phyloP scores from a whole-genome alignment of 139 green algal genomes.

The Micractinium conductrix region DNA sequence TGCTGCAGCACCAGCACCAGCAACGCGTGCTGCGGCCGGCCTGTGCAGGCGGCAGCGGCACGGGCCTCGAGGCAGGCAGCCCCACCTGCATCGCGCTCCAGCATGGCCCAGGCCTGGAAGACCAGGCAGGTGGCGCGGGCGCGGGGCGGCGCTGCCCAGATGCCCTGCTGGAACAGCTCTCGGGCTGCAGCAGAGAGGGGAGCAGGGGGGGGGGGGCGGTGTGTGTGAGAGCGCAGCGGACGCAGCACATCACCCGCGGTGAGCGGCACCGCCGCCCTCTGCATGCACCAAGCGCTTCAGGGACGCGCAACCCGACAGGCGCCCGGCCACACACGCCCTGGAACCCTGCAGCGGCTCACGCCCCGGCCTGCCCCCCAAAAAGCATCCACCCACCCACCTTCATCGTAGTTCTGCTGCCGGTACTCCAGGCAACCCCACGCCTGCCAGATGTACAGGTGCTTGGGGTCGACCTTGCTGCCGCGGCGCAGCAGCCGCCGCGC shows the following conservation, averaged over 20 bases:
- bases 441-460: slow-evolving; percentile 88
- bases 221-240: not conserved
- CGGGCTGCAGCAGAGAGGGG: slow-evolving; percentile 57
- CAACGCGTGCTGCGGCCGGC: no score
- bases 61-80: no score
- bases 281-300: no score
- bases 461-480: slow-evolving; percentile 68
- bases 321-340: no score
- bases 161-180: slow-evolving; percentile 93
- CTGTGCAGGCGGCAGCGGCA: no score
- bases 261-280: no score
- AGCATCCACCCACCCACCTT: not conserved
- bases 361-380: no score
- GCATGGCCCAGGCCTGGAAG: slow-evolving; percentile 92
- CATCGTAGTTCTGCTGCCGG: slow-evolving; percentile 65
- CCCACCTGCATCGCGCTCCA: slow-evolving; percentile 84
- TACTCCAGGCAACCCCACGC: slow-evolving; percentile 93
- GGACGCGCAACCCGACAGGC: no score
- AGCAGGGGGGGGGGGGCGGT: not conserved
- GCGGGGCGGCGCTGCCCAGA: slow-evolving; percentile 82
- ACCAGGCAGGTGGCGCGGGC: slow-evolving; percentile 65
- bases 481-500: slow-evolving; percentile 76
- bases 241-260: no score
- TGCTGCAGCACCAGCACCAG: no score
- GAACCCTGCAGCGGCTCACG: no score